Evolutionary conservation across 306 rosid genomes (phyloP).

Genomic region (Malus orientalis): DNA sequence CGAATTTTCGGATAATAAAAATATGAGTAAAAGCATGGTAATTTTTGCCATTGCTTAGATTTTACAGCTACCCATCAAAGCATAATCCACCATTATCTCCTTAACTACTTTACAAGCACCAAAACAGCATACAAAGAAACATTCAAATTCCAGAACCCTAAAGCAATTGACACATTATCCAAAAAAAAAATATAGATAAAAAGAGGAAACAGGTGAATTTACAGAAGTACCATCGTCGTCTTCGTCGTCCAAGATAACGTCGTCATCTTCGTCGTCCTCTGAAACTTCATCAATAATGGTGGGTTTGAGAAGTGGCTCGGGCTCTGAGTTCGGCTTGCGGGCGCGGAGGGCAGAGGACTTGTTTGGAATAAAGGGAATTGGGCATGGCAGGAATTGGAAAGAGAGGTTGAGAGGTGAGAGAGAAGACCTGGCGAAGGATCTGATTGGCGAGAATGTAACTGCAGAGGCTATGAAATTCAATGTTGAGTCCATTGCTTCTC

Average conservation of each 20-base stretch:
- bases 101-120: background rate
- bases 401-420: slow-evolving; percentile 6
- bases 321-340: slow-evolving; percentile 40
- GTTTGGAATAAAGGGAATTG: slow-evolving; percentile 15
- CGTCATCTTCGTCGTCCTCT: slow-evolving; percentile 36
- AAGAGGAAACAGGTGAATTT: background rate
- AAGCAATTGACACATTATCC: background rate
- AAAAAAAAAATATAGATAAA: background rate
- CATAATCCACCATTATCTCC: background rate
- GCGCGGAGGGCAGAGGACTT: slow-evolving; percentile 22
- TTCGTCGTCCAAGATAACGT: slow-evolving; percentile 17
- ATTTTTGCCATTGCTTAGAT: background rate
- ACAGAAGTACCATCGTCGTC: slow-evolving; percentile 27
- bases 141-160: background rate
- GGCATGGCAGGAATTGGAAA: slow-evolving; percentile 12
- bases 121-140: background rate
- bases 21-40: background rate
- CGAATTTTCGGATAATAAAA: background rate
- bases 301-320: slow-evolving; percentile 46
- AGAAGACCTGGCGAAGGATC: background rate
- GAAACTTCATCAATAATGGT: slow-evolving; percentile 51
- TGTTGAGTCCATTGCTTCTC: slow-evolving; percentile 25
- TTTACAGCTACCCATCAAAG: background rate
- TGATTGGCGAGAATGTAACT: slow-evolving; percentile 13
- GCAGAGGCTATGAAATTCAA: slow-evolving; percentile 17